Percentiles rank a stretch among this genome's conserved stretches.
These are phyloP conservation scores for Ploettnerulaceae sp. DNA, from an alignment of 2,329 filamentous ascomycete species.

Conservation along the genomic window DNA sequence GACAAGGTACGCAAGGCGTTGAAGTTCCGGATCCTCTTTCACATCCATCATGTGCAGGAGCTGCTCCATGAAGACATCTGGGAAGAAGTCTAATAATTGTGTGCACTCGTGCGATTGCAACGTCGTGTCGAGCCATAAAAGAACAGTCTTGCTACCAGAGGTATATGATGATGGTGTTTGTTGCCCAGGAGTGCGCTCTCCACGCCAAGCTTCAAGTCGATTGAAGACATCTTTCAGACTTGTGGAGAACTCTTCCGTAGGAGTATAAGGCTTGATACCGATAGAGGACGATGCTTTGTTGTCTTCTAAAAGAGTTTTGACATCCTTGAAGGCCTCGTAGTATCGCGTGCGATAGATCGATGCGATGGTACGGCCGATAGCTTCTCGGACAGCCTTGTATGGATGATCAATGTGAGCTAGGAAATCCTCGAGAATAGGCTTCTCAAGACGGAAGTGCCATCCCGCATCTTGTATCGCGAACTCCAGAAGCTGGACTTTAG, in stretches of 20 bases:
- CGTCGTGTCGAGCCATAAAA: slow-evolving; percentile 90
- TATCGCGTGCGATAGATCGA: slow-evolving; percentile 88
- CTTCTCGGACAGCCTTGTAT: slow-evolving; percentile 94
- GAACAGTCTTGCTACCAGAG: slow-evolving; percentile 89
- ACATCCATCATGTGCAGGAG: slow-evolving; percentile 99
- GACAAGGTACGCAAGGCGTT: slow-evolving; percentile 90
- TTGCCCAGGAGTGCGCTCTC: slow-evolving; percentile 77
- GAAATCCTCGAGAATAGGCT: slow-evolving; percentile 86
- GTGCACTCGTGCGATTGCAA: slow-evolving; percentile 90
- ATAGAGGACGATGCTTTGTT: slow-evolving; percentile 79
- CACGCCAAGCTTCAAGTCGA: slow-evolving; percentile 81
- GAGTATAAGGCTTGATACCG: slow-evolving; percentile 77
- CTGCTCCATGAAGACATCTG: slow-evolving; percentile 82
- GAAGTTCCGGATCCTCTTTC: slow-evolving; percentile 94
- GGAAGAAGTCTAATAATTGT: slow-evolving; percentile 86
- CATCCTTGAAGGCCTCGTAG: slow-evolving; percentile 85
- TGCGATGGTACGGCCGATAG: slow-evolving; percentile 84
- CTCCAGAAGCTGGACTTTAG: slow-evolving; percentile 87
- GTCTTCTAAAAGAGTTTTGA: slow-evolving; percentile 66
- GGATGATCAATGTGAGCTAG: slow-evolving; percentile 90
- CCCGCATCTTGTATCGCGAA: slow-evolving; percentile 82
- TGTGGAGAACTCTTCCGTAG: slow-evolving; percentile 65
- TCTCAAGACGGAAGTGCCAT: slow-evolving; percentile 92
- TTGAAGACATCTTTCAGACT: slow-evolving; percentile 73
- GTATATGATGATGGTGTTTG: slow-evolving; percentile 94